Conservation (phyloP, 2,329 filamentous ascomycete genomes). For the Ophiostoma ulmi region DNA sequence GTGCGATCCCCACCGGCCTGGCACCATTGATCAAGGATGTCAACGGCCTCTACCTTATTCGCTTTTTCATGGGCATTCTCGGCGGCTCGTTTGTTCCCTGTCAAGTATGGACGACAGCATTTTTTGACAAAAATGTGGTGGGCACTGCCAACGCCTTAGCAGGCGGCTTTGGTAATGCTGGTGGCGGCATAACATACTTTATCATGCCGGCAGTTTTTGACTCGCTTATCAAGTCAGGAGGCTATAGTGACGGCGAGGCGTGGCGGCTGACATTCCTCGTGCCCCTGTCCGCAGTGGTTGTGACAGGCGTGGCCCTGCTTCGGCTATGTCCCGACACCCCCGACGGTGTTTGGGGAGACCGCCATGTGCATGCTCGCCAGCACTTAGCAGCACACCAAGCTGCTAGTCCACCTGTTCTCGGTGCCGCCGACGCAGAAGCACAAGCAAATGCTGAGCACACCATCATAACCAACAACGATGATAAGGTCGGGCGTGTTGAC, state of each 20-base stretch:
- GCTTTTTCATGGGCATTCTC: slow-evolving; percentile 77
- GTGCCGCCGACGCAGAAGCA: slow-evolving; percentile 29
- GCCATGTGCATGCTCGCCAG: slow-evolving; percentile 53
- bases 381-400: slow-evolving; percentile 44
- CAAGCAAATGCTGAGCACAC: not conserved
- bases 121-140: slow-evolving; percentile 89
- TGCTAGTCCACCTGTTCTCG: not conserved
- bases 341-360: slow-evolving; percentile 73
- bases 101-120: slow-evolving; percentile 88
- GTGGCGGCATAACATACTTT: slow-evolving; percentile 88
- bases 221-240: not conserved
- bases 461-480: not conserved
- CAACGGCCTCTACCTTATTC: slow-evolving; percentile 62
- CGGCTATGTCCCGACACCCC: slow-evolving; percentile 58
- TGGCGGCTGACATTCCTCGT: slow-evolving; percentile 22
- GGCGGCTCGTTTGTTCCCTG: slow-evolving; percentile 77
- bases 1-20: slow-evolving; percentile 74
- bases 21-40: slow-evolving; percentile 69
- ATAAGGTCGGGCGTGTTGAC: not conserved
- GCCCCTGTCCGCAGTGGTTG: slow-evolving; percentile 10
- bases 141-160: slow-evolving; percentile 83
- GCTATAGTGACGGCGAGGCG: not conserved
- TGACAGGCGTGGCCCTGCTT: not conserved
- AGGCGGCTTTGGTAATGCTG: slow-evolving; percentile 79
- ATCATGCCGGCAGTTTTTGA: slow-evolving; percentile 88